Conservation (phyloP, 202 grass and related monocot genomes). For the Digitaria exilis region DNA sequence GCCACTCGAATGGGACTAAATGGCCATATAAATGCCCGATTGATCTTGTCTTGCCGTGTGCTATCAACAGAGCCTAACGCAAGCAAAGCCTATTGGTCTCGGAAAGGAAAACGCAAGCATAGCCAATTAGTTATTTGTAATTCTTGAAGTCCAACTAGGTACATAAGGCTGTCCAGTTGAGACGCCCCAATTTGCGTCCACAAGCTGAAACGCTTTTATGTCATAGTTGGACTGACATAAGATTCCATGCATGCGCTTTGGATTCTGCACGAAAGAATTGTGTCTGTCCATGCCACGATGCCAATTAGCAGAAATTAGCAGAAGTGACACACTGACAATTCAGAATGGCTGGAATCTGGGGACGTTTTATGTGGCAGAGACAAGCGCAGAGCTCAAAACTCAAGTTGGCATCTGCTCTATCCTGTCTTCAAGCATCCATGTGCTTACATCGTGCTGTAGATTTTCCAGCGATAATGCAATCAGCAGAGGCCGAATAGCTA, state of each 20-base stretch:
- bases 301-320: not conserved
- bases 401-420: not conserved
- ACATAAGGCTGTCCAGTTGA: not conserved
- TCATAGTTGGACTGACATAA: not conserved
- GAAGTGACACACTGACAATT: not conserved
- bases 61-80: not conserved
- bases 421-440: not conserved
- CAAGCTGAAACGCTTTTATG: not conserved
- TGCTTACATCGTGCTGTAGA: not conserved
- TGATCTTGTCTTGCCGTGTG: too few species aligned
- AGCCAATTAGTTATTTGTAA: not conserved
- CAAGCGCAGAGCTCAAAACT: conserved; percentile 5
- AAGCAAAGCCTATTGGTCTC: not conserved
- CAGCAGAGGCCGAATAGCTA: not conserved
- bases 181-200: not conserved
- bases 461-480: not conserved
- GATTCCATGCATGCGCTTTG: conserved; percentile 35
- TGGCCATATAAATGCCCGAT: too few species aligned
- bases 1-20: not conserved
- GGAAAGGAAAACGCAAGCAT: not conserved
- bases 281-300: not conserved
- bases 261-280: not conserved
- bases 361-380: not conserved
- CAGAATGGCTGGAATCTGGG: conserved; percentile 8
- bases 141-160: not conserved